Evolutionary conservation across 2,329 filamentous ascomycete genomes (phyloP).

Genomic region (Epichloe elymi): DNA sequence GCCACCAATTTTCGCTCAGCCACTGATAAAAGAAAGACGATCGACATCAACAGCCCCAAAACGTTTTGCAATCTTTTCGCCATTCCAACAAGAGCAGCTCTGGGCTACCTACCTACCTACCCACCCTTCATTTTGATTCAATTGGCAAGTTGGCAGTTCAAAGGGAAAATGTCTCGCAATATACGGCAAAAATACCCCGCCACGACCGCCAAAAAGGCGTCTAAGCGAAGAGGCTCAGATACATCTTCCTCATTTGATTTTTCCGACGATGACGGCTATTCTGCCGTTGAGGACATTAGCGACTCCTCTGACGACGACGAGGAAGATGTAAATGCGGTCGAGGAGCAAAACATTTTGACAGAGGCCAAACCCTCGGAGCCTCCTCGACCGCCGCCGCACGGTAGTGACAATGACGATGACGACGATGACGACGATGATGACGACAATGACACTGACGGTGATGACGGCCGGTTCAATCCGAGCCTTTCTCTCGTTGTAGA

Average conservation of each 20-base stretch:
- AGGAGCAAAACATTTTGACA: constrained; percentile 60
- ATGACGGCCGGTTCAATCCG: constrained; percentile 26
- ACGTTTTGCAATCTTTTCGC: not conserved
- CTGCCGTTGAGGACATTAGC: constrained; percentile 64
- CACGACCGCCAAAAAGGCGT: constrained; percentile 27
- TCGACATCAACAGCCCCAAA: not conserved
- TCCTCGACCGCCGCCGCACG: constrained; percentile 38
- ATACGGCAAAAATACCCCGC: constrained; percentile 33
- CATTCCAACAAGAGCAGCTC: not conserved
- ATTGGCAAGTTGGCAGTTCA: not conserved
- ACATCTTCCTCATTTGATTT: constrained; percentile 42
- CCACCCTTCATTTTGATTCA: not conserved
- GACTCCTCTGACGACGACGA: constrained; percentile 69
- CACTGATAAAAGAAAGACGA: not conserved
- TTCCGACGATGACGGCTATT: constrained; percentile 63
- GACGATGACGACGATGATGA: constrained; percentile 1
- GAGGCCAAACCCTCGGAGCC: constrained; percentile 28
- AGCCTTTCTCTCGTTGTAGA: constrained; percentile 21
- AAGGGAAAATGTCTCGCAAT: constrained; percentile 36
- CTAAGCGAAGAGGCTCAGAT: constrained; percentile 36
- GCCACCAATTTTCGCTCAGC: not conserved
- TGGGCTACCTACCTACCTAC: not conserved
- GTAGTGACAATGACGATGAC: constrained; percentile 6
- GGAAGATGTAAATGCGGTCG: constrained; percentile 61
- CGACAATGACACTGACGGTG: constrained; percentile 24